Evolutionary conservation across 176 grass and related monocot species (phyloP).

Genomic region (Thinopyrum elongatum): DNA sequence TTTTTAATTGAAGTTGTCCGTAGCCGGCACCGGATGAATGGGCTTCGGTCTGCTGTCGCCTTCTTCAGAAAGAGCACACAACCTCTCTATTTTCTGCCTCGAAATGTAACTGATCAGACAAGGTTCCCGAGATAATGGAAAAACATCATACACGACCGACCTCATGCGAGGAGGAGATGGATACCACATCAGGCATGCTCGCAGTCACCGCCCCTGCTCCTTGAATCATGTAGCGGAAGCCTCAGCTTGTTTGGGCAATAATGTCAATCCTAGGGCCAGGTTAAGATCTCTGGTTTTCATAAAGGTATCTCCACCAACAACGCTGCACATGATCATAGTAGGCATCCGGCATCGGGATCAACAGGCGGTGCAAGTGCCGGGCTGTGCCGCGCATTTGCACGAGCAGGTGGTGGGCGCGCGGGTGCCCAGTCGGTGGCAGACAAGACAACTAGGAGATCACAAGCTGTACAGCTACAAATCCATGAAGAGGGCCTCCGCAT

Average conservation of each 20-base stretch:
- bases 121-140: not conserved
- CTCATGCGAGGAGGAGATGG: not conserved
- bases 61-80: not conserved
- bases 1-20: constrained; percentile 14
- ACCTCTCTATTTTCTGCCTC: not conserved
- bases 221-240: not conserved
- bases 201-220: not conserved
- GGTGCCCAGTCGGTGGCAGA: not conserved
- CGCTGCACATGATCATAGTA: not conserved
- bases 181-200: not conserved
- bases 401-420: not conserved
- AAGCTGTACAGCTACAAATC: not conserved
- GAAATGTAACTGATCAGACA: not conserved
- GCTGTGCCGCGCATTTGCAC: not conserved
- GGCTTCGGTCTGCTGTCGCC: not conserved
- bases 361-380: constrained; percentile 1
- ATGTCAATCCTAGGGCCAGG: not conserved
- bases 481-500: not conserved
- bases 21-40: not conserved
- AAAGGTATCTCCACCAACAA: not conserved
- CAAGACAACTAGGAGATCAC: not conserved
- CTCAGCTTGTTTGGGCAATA: not conserved
- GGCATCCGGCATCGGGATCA: not conserved
- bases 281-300: not conserved
- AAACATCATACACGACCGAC: not conserved